Evolutionary conservation across 768 basidiomycete genomes (phyloP), one percentile per base, ranked within the genome.

Genomic region (Lentinula raphanica): DNA sequence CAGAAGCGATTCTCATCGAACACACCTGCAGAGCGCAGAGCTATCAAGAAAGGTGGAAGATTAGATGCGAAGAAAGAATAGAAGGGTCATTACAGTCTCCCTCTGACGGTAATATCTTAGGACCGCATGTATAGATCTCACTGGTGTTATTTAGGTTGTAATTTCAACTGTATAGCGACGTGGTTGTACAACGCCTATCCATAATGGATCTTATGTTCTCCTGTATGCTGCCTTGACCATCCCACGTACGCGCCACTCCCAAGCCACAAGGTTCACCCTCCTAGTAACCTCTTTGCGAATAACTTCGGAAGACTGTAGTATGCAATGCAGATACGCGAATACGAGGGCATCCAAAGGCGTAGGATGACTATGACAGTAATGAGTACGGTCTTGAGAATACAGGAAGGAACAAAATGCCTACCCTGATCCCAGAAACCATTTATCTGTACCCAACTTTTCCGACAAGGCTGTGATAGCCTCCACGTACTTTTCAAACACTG

Each of bases 391-490:
- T 31, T 36, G 42, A 27, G 45, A 39, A n/a, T 21, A 11, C 28
- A 46, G 8, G 38, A 46, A 39, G 53, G 38, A 9, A 48, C 32
- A 7, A 49, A 2, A 60, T 63, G 64, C 80, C 49, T 67, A 92
- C 92, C 70, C 72, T 12, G 90, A 92, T 36, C 78, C 85, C 2
- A 94, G 79, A 71, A 94, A 88, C 92, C 92, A 94, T 60, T 80
- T 82, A 65, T 92, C 87, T 2, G 80, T 82, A 25, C 84, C 87
- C 1, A 94, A 79, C 23, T 90, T 81, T 61, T 88, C 87, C 0
- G 88, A 87, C 29, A 94, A 79, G 1, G 90, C 80, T 1, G 79
- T 67, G 19, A 92, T 84, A 15, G 90, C 90, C 48, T 90, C 88
- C 21, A 76, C 74, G 68, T 89, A 93, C 63, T 81, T 80, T 15